Conservation (phyloP, 306 rosid genomes). For the Vigna trinervia region DNA sequence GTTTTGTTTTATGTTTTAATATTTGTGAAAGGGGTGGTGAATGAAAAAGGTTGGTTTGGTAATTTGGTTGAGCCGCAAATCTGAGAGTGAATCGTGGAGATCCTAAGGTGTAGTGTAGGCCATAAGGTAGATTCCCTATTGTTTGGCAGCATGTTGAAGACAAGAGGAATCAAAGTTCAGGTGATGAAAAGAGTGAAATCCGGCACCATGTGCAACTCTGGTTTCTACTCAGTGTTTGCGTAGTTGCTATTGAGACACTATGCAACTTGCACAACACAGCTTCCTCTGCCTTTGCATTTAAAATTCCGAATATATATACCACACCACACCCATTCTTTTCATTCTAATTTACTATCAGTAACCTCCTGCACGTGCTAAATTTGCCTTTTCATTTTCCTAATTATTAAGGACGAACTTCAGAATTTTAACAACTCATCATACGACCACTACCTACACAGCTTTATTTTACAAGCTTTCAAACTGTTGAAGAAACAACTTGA, state of each 20-base stretch:
- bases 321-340: neutral
- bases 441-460: neutral
- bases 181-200: constrained; percentile 26
- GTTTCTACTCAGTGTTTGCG: neutral
- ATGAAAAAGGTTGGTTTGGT: neutral
- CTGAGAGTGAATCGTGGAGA: neutral
- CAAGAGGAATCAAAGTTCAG: constrained; percentile 36
- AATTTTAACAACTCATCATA: neutral
- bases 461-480: neutral
- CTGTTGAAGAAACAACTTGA: neutral
- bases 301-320: neutral
- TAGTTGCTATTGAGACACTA: neutral
- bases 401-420: neutral
- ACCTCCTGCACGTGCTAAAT: constrained; percentile 32
- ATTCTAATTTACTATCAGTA: neutral
- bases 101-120: neutral
- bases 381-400: constrained; percentile 1
- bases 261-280: constrained; percentile 31
- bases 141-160: constrained; percentile 16
- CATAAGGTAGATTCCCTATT: constrained; percentile 35
- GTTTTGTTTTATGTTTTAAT: too few species aligned
- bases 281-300: neutral
- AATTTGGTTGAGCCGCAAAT: constrained; percentile 12
- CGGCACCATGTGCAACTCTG: constrained; percentile 43
- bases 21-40: neutral